phyloP scores from a whole-genome alignment of 305 asterid genomes.

The Solanum hybrid region DNA sequence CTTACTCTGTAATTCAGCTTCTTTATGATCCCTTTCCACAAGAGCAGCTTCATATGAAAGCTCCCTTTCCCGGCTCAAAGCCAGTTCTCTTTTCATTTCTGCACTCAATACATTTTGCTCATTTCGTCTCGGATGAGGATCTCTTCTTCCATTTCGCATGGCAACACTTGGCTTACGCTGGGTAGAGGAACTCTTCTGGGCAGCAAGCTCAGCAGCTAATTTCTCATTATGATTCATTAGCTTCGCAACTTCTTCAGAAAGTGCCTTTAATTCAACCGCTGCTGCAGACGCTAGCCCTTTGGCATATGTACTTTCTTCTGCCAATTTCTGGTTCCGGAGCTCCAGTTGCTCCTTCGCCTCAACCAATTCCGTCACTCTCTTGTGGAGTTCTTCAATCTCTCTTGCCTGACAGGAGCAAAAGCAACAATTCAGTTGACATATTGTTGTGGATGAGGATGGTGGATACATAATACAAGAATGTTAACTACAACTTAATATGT shows the following conservation, averaged over 20 bases:
- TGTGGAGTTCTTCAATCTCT: slow-evolving; percentile 58
- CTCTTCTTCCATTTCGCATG: slow-evolving; percentile 58
- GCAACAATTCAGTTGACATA: slow-evolving; percentile 10
- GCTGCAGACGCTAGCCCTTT: slow-evolving; percentile 99
- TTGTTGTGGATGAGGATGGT: not conserved
- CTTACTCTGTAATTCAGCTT: slow-evolving; percentile 65
- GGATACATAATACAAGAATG: not conserved
- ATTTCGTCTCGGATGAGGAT: slow-evolving; percentile 37
- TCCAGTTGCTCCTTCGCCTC: slow-evolving; percentile 67
- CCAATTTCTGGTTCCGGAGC: slow-evolving; percentile 74
- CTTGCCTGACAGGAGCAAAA: slow-evolving; percentile 38
- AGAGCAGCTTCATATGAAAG: slow-evolving; percentile 67
- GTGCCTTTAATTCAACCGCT: slow-evolving; percentile 91
- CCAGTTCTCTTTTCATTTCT: slow-evolving; percentile 76
- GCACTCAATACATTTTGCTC: slow-evolving; percentile 36
- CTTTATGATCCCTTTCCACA: slow-evolving; percentile 58
- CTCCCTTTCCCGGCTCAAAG: slow-evolving; percentile 75
- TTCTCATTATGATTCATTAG: slow-evolving; percentile 86
- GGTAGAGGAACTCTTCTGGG: slow-evolving; percentile 52
- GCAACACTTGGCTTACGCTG: slow-evolving; percentile 54
- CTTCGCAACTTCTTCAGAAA: slow-evolving; percentile 94
- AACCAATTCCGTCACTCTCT: slow-evolving; percentile 39
- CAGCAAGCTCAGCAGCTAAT: slow-evolving; percentile 60
- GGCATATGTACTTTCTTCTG: slow-evolving; percentile 92
- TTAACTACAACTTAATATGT: not conserved